Conservation (phyloP, 2,329 filamentous ascomycete species). For the Neopestalotiopsis sp. region DNA sequence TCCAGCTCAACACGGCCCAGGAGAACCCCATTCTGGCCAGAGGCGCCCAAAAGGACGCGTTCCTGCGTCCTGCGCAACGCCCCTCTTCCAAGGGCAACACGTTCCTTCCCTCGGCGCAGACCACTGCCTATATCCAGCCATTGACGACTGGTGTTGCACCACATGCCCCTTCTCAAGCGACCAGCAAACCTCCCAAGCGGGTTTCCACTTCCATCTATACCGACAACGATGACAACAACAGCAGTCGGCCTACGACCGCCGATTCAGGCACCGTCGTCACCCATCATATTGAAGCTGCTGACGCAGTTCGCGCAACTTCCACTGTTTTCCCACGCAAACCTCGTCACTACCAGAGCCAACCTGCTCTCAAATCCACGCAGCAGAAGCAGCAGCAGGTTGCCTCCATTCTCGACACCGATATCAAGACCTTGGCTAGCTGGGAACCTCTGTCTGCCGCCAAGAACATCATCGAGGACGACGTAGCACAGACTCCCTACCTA, state of each 20-base stretch:
- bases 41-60: conserved; percentile 38
- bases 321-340: conserved; percentile 24
- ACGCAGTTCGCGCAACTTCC: conserved; percentile 8
- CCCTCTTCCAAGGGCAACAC: conserved; percentile 29
- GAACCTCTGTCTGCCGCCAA: conserved; percentile 13
- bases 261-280: background rate
- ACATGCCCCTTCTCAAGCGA: conserved; percentile 16
- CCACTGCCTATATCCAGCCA: conserved; percentile 20
- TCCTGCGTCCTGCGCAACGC: conserved; percentile 45
- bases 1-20: conserved; percentile 42
- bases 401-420: conserved; percentile 22
- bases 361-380: conserved; percentile 49
- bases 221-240: conserved; percentile 26
- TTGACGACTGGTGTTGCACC: background rate
- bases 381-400: conserved; percentile 46
- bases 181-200: conserved; percentile 21
- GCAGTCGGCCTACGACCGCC: conserved; percentile 9
- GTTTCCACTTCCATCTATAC: conserved; percentile 30
- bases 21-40: conserved; percentile 45
- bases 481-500: conserved; percentile 48
- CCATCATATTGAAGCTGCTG: conserved; percentile 5
- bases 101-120: conserved; percentile 28
- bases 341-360: conserved; percentile 61
- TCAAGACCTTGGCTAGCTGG: conserved; percentile 16
- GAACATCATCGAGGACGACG: conserved; percentile 38